phyloP scores from a whole-genome alignment of 208 protist species.

The Naegleria gruberi region DNA sequence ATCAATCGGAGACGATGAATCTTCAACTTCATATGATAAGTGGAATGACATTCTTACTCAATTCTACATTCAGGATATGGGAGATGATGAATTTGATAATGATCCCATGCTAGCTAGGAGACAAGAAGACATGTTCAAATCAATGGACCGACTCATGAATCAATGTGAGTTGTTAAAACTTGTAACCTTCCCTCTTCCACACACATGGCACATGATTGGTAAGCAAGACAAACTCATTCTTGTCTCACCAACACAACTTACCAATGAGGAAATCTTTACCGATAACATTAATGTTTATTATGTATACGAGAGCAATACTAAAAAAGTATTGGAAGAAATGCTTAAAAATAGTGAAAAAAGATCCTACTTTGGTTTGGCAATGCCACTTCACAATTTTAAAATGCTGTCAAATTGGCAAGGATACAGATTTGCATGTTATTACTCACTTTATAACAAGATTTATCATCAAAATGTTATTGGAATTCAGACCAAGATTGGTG shows the following conservation, averaged over 20 bases:
- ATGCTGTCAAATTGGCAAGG: background rate
- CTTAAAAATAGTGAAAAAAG: background rate
- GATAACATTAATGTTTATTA: constrained; percentile 8
- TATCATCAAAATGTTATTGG: background rate
- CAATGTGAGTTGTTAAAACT: background rate
- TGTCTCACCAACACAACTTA: background rate
- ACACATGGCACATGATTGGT: background rate
- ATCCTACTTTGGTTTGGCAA: background rate
- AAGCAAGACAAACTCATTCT: background rate
- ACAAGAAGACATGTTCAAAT: background rate
- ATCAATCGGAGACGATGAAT: background rate
- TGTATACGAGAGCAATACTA: background rate
- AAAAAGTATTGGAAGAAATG: background rate
- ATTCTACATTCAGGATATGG: background rate
- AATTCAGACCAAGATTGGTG: background rate
- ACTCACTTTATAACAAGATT: background rate
- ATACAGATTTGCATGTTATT: background rate
- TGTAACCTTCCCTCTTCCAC: background rate
- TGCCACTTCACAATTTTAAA: background rate
- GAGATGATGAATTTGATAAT: background rate
- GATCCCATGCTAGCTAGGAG: background rate
- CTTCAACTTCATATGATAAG: background rate
- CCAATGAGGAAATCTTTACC: background rate
- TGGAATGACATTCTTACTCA: background rate
- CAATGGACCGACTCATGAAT: background rate